These are phyloP conservation scores for Ceratobasidium sp. DNA, from an alignment of 1,284 basidiomycete genomes.

Conservation along the genomic window DNA sequence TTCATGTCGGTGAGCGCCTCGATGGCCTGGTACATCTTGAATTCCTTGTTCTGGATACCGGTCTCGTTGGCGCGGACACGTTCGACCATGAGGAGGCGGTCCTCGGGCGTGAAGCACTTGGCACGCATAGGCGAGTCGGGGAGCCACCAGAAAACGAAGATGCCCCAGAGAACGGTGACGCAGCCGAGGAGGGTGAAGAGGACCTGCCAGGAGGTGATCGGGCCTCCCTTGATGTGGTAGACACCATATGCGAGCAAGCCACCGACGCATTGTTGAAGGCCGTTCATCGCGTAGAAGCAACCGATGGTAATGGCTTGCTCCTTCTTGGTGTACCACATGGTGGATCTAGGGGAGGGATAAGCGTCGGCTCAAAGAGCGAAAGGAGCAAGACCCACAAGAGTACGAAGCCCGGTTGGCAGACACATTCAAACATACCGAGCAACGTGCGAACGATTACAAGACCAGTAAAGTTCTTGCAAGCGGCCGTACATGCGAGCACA, in stretches of 20 bases:
- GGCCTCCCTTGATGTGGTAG: constrained; percentile 59
- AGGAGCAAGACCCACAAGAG: constrained; percentile 48
- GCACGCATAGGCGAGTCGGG: constrained; percentile 65
- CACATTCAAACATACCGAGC: constrained; percentile 63
- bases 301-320: constrained; percentile 65
- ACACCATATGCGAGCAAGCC: constrained; percentile 65
- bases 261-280: constrained; percentile 65
- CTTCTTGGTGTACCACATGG: constrained; percentile 65
- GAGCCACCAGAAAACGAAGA: constrained; percentile 64
- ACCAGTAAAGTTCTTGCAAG: constrained; percentile 61
- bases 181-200: constrained; percentile 61
- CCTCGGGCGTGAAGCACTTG: constrained; percentile 62
- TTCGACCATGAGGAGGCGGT: constrained; percentile 65
- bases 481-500: constrained; percentile 63
- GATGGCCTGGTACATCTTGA: constrained; percentile 62
- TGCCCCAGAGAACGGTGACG: constrained; percentile 62
- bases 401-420: constrained; percentile 64
- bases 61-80: constrained; percentile 67
- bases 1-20: constrained; percentile 64
- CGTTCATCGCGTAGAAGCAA: constrained; percentile 65
- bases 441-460: constrained; percentile 63
- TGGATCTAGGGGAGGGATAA: constrained; percentile 52
- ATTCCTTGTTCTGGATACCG: constrained; percentile 65
- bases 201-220: constrained; percentile 65
- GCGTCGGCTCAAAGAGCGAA: not conserved